Percentiles rank a stretch among this genome's conserved stretches.
phyloP scores from a whole-genome alignment of 2,329 filamentous ascomycete species.

The Xylariaceae sp. region DNA sequence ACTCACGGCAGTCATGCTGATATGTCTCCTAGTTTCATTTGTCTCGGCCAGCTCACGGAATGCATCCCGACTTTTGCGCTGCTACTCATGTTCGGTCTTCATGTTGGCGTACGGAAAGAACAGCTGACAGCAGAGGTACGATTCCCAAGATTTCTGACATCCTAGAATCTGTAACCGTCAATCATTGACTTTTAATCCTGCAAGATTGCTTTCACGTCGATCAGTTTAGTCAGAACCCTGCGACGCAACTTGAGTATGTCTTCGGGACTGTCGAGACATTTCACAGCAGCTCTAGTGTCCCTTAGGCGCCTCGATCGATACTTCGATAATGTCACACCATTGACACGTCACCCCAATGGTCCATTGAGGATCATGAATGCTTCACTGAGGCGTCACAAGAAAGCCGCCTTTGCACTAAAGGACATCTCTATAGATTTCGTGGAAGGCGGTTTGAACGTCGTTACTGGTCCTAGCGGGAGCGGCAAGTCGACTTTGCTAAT shows the following conservation, averaged over 20 bases:
- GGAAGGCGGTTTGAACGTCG: conserved; percentile 60
- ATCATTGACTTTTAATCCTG: neutral
- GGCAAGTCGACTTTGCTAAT: conserved; percentile 64
- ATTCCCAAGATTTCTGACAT: neutral
- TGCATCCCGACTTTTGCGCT: conserved; percentile 59
- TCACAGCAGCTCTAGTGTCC: conserved; percentile 54
- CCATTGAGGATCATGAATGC: conserved; percentile 55
- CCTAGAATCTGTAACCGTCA: neutral
- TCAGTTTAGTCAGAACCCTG: conserved; percentile 60
- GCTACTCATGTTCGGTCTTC: conserved; percentile 60
- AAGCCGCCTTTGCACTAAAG: conserved; percentile 56
- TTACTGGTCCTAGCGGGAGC: conserved; percentile 61
- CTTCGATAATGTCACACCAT: conserved; percentile 57
- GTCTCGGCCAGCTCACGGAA: conserved; percentile 57
- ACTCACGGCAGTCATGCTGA: conserved; percentile 10
- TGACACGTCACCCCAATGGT: conserved; percentile 56
- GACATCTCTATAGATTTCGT: conserved; percentile 59
- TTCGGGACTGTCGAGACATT: conserved; percentile 51
- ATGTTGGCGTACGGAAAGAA: conserved; percentile 55
- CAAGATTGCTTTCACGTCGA: conserved; percentile 61
- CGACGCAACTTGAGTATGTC: conserved; percentile 59
- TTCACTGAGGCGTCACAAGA: conserved; percentile 57
- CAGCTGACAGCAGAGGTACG: conserved; percentile 56
- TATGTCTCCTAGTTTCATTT: conserved; percentile 33
- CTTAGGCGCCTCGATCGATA: conserved; percentile 61